These are phyloP conservation scores for Apiotrichum gamsii DNA, from an alignment of 1,284 basidiomycete genomes.

Conservation along the genomic window DNA sequence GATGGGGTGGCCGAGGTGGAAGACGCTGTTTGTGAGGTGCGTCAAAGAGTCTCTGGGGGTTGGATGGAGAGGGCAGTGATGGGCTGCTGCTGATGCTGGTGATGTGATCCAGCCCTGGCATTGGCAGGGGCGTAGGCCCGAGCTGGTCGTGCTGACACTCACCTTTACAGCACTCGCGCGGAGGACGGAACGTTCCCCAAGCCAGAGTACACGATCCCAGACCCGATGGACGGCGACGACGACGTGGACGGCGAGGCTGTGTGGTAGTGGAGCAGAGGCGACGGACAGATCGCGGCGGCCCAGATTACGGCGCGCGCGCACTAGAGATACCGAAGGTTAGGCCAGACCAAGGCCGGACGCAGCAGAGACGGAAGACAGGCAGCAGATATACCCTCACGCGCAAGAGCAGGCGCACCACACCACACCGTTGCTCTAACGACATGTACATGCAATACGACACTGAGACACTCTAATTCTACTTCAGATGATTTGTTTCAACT, in stretches of 20 bases:
- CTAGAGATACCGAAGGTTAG: too few species aligned
- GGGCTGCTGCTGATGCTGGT: not conserved
- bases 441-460: conserved; percentile 3
- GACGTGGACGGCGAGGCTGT: conserved; percentile 1
- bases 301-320: too few species aligned
- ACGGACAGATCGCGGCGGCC: too few species aligned
- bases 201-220: conserved; percentile 24
- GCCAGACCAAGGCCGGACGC: too few species aligned
- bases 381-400: too few species aligned
- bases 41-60: conserved; percentile 12
- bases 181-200: conserved; percentile 27
- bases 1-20: conserved; percentile 37
- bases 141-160: too few species aligned
- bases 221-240: conserved; percentile 17
- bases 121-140: too few species aligned
- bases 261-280: too few species aligned
- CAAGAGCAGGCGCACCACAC: not conserved
- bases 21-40: conserved; percentile 37
- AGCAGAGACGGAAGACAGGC: too few species aligned
- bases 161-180: conserved; percentile 22
- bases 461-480: not conserved
- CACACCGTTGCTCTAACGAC: not conserved
- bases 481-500: too few species aligned
- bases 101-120: too few species aligned
- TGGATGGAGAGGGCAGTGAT: too few species aligned